phyloP scores from a whole-genome alignment of 2,329 filamentous ascomycete genomes.

The Monosporascus cannonballus region DNA sequence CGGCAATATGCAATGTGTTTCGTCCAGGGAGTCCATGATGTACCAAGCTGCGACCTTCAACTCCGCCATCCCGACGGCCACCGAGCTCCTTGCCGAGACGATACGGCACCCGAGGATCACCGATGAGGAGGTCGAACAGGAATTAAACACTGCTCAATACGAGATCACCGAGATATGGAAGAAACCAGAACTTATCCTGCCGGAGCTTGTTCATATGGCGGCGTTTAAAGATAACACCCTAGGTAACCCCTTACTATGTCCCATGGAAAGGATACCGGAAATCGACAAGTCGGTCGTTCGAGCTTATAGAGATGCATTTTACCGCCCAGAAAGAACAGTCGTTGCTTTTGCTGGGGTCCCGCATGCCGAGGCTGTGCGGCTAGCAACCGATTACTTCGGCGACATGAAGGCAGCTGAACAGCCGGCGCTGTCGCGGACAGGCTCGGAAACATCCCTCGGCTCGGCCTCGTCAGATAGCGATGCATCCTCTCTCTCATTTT shows the following conservation, averaged over 20 bases:
- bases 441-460: conserved; percentile 51
- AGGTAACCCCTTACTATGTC: conserved; percentile 88
- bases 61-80: conserved; percentile 74
- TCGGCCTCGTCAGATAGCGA: conserved; percentile 30
- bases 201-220: conserved; percentile 90
- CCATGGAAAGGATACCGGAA: conserved; percentile 68
- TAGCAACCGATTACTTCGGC: conserved; percentile 84
- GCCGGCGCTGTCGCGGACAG: conserved; percentile 45
- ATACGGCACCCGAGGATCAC: conserved; percentile 82
- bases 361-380: conserved; percentile 69
- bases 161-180: conserved; percentile 97
- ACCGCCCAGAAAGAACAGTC: conserved; percentile 84
- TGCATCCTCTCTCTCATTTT: conserved; percentile 26
- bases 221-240: conserved; percentile 95
- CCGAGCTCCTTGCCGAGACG: conserved; percentile 85
- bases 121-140: conserved; percentile 77
- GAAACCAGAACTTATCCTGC: conserved; percentile 92
- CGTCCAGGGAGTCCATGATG: conserved; percentile 93
- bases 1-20: conserved; percentile 95
- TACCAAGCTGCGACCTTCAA: conserved; percentile 99
- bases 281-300: conserved; percentile 72
- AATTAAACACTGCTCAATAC: conserved; percentile 87
- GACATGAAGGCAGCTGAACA: conserved; percentile 64
- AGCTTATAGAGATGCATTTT: conserved; percentile 77
- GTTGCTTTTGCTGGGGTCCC: conserved; percentile 91